A percentile compares a stretch with the other conserved stretches of the same genome.
These are phyloP conservation scores for Monilinia laxa DNA, from an alignment of 2,329 filamentous ascomycete species.

Conservation along the genomic window DNA sequence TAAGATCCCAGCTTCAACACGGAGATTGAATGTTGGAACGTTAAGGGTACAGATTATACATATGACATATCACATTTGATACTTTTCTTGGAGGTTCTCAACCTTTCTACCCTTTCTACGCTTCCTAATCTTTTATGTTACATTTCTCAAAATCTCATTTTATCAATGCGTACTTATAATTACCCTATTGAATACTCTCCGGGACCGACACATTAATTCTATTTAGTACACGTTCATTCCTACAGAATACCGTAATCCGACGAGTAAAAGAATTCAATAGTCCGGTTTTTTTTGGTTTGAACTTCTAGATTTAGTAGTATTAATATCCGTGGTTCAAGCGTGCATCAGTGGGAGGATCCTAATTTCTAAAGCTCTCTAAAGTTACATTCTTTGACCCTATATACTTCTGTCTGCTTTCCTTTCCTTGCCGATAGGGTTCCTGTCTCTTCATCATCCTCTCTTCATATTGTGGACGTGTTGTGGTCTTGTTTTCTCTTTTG, in stretches of 20 bases:
- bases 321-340: slow-evolving; percentile 12
- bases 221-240: neutral
- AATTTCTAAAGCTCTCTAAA: neutral
- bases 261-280: neutral
- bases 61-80: neutral
- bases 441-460: neutral
- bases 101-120: no score
- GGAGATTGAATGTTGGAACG: slow-evolving; percentile 12
- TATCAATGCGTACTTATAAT: neutral
- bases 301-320: slow-evolving; percentile 3
- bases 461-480: neutral
- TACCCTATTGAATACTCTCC: neutral
- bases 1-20: no score
- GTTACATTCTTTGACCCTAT: neutral
- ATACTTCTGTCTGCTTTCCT: neutral
- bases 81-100: neutral
- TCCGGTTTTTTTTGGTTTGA: neutral
- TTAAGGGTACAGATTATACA: neutral
- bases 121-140: neutral
- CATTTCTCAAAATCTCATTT: no score
- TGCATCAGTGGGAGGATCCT: no score
- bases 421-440: neutral
- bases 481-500: neutral
- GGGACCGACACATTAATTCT: neutral
- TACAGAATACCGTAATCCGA: neutral